Evolutionary conservation across 2,329 filamentous ascomycete genomes (phyloP).

Genomic region (Dactylellina leptospora): DNA sequence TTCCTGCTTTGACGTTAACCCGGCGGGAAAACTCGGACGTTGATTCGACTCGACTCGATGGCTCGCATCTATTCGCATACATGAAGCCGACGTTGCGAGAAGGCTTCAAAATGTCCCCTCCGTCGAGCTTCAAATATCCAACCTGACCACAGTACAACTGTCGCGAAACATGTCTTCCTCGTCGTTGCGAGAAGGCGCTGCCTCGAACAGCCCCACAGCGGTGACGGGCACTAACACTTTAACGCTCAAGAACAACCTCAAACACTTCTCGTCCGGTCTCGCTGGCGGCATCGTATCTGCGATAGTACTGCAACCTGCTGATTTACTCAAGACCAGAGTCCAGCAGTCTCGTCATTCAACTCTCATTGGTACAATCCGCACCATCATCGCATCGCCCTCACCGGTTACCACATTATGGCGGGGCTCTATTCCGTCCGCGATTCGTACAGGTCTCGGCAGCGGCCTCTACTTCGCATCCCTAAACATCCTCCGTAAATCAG

Average conservation of each 20-base stretch:
- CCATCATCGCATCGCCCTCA: slow-evolving; percentile 72
- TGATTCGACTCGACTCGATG: slow-evolving; percentile 12
- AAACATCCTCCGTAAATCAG: slow-evolving; percentile 79
- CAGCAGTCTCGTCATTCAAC: slow-evolving; percentile 75
- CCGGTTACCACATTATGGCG: slow-evolving; percentile 84
- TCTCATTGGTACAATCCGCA: slow-evolving; percentile 73
- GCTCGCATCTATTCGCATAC: slow-evolving; percentile 11
- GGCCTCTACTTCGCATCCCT: slow-evolving; percentile 93
- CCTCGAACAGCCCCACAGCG: slow-evolving; percentile 32
- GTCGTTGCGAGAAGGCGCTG: slow-evolving; percentile 27
- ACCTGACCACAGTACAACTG: slow-evolving; percentile 1
- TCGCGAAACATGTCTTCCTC: slow-evolving; percentile 24
- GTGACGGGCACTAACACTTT: slow-evolving; percentile 10
- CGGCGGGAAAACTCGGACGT: background rate
- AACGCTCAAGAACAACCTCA: slow-evolving; percentile 47
- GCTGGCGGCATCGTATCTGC: slow-evolving; percentile 87
- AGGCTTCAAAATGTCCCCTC: slow-evolving; percentile 19
- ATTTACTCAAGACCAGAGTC: slow-evolving; percentile 94
- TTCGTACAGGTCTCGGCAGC: slow-evolving; percentile 90
- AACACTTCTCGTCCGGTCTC: slow-evolving; percentile 86
- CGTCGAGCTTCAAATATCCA: slow-evolving; percentile 35
- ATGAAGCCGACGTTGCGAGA: background rate
- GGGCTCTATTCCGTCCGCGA: slow-evolving; percentile 88
- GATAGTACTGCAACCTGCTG: slow-evolving; percentile 89
- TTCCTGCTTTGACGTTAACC: background rate